Percentiles rank a stretch among this genome's conserved stretches.
Evolutionary conservation across 257 asterid species (phyloP).

Genomic region (Anisodus acutangulus): DNA sequence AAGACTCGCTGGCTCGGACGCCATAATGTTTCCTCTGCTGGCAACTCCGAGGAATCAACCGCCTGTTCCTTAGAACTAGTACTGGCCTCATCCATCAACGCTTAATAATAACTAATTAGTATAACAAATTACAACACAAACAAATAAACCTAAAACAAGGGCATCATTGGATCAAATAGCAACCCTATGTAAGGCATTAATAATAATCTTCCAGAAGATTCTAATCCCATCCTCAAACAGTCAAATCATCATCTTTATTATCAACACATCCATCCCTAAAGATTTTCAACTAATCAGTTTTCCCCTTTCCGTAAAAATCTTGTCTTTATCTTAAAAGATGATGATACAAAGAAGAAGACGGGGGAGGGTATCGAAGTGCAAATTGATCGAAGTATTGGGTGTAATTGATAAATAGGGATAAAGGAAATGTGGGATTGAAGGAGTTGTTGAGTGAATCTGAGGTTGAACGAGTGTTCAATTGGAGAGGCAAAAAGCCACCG

Average conservation of each 20-base stretch:
- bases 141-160: not conserved
- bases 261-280: slow-evolving; percentile 42
- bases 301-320: slow-evolving; percentile 17
- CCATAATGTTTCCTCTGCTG: slow-evolving; percentile 55
- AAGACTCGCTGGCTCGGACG: slow-evolving; percentile 74
- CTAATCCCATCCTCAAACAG: slow-evolving; percentile 83
- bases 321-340: not conserved
- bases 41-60: not conserved
- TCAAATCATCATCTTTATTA: slow-evolving; percentile 27
- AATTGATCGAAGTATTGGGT: not conserved
- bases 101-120: not conserved
- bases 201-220: slow-evolving; percentile 80
- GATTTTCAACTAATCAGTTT: not conserved
- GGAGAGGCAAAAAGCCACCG: slow-evolving; percentile 29
- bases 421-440: slow-evolving; percentile 5
- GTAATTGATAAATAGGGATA: not conserved
- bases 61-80: slow-evolving; percentile 39
- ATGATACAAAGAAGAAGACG: not conserved
- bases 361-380: too few species aligned
- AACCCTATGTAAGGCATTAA: slow-evolving; percentile 36
- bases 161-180: slow-evolving; percentile 33
- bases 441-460: not conserved
- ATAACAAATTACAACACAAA: slow-evolving; percentile 18
- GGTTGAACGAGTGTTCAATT: slow-evolving; percentile 23
- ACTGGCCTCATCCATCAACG: slow-evolving; percentile 66